Evolutionary conservation across 2,329 filamentous ascomycete genomes (phyloP).

Genomic region (Emergomyces orientalis): DNA sequence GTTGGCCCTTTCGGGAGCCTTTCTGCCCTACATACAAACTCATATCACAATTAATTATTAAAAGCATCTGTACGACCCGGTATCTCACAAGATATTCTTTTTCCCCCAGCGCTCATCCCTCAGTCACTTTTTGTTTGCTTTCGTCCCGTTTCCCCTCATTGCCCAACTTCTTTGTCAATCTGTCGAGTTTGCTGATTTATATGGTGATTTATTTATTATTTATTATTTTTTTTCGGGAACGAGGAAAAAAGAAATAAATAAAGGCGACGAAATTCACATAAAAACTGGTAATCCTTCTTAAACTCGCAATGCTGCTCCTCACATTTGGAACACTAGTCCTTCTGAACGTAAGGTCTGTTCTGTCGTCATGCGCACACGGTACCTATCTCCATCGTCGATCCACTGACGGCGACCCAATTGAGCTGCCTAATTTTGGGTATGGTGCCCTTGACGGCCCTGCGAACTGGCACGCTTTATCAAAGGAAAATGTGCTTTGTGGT

Average conservation of each 20-base stretch:
- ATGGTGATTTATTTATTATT: no score
- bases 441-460: constrained; percentile 40
- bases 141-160: neutral
- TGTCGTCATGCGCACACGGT: constrained; percentile 36
- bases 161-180: neutral
- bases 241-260: no score
- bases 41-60: neutral
- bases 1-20: neutral
- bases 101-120: no score
- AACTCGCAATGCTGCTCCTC: constrained; percentile 6
- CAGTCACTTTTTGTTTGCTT: neutral
- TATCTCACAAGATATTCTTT: neutral
- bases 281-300: no score
- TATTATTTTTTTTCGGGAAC: no score
- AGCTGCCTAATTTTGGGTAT: constrained; percentile 35
- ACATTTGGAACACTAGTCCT: constrained; percentile 3
- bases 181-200: no score
- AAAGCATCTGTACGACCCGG: neutral
- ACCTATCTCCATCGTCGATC: constrained; percentile 28
- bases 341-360: constrained; percentile 14
- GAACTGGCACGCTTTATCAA: constrained; percentile 43
- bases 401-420: constrained; percentile 26
- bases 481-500: constrained; percentile 41
- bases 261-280: no score
- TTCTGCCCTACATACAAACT: neutral